These are phyloP conservation scores for Saksenaea oblongispora DNA, from an alignment of 371 early-diverging fungal species.

Conservation along the genomic window DNA sequence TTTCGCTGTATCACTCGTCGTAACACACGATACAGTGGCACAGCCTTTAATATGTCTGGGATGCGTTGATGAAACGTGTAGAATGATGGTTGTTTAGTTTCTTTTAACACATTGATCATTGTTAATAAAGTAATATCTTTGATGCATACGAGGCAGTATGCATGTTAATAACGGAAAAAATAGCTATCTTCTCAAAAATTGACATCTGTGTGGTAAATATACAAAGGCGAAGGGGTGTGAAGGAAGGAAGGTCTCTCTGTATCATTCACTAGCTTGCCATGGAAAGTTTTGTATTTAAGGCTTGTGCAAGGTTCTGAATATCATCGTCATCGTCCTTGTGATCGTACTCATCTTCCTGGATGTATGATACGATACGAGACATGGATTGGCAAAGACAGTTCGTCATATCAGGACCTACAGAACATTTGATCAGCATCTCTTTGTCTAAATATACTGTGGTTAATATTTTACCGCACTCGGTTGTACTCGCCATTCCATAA, in stretches of 20 bases:
- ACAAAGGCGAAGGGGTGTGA: not conserved
- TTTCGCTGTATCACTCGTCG: no score
- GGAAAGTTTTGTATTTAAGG: constrained; percentile 39
- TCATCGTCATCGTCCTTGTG: constrained; percentile 31
- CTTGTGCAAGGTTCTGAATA: constrained; percentile 41
- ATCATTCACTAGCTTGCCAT: constrained; percentile 18
- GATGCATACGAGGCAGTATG: not conserved
- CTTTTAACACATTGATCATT: no score
- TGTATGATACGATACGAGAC: constrained; percentile 38
- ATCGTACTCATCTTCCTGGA: constrained; percentile 45
- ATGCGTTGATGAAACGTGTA: no score
- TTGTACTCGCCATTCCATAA: constrained; percentile 24
- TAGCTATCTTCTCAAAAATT: not conserved
- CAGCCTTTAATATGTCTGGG: no score
- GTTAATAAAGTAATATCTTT: no score
- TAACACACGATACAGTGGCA: no score
- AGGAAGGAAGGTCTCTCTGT: not conserved
- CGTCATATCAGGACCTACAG: constrained; percentile 27
- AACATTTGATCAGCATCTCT: not conserved
- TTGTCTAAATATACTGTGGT: not conserved
- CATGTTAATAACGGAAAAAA: not conserved
- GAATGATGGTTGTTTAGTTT: no score
- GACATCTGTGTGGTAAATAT: not conserved
- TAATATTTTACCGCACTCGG: constrained; percentile 44
- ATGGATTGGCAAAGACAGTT: constrained; percentile 36